Conservation (phyloP, 2,329 filamentous ascomycete species). For the Chaetomiaceae sp. region DNA sequence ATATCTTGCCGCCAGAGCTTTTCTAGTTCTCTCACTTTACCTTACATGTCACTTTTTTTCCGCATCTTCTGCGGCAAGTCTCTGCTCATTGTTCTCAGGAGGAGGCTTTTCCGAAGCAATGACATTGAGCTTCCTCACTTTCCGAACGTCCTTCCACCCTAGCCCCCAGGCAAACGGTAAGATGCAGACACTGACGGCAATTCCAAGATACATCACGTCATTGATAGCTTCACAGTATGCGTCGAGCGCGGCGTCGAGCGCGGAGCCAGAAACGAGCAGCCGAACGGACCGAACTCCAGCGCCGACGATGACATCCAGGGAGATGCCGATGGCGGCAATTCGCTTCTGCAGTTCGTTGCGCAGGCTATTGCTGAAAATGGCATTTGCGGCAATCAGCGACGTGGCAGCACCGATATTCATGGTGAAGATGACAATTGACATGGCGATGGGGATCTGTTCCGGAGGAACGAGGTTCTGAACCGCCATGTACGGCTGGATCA, state of each 20-base stretch:
- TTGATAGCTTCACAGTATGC: neutral
- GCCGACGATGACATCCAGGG: neutral
- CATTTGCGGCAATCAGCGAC: constrained; percentile 18
- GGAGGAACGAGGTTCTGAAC: constrained; percentile 17
- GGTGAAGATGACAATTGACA: constrained; percentile 18
- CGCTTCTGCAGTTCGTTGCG: neutral
- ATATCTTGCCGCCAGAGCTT: too few relatives aligned
- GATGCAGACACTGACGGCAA: neutral
- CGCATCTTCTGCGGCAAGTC: too few relatives aligned
- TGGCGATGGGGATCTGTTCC: constrained; percentile 13
- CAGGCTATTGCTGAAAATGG: constrained; percentile 24
- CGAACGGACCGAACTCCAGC: constrained; percentile 4
- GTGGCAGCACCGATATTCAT: constrained; percentile 17
- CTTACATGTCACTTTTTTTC: too few relatives aligned
- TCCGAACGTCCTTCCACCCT: neutral
- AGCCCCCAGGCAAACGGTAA: neutral
- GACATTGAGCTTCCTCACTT: neutral
- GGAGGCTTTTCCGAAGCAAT: too few relatives aligned
- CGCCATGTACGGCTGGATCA: constrained; percentile 1
- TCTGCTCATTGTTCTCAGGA: too few relatives aligned
- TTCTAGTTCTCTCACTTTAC: too few relatives aligned
- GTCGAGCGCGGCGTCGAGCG: neutral
- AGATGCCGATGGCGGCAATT: neutral
- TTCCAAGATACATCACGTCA: neutral
- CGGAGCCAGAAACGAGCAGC: neutral